Percentiles rank a stretch among this genome's conserved stretches.
phyloP scores from a whole-genome alignment of 176 grass and related monocot genomes.

The Triticum timopheevii region DNA sequence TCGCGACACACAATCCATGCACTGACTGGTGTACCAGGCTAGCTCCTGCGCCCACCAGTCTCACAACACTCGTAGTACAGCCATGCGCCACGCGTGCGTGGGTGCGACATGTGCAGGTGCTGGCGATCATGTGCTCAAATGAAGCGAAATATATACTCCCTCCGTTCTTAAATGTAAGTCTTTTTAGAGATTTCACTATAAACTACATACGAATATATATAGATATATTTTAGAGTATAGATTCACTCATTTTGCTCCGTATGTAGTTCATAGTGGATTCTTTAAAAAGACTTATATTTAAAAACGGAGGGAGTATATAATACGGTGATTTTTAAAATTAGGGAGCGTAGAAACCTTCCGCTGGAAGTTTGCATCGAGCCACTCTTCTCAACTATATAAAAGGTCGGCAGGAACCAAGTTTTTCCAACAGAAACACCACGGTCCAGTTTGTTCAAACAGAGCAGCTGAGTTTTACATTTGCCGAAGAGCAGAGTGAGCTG shows the following conservation, averaged over 20 bases:
- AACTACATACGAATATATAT: too few relatives aligned
- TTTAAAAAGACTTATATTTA: too few relatives aligned
- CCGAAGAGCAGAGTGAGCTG: not conserved
- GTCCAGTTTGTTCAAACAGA: too few relatives aligned
- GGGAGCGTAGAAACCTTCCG: not conserved
- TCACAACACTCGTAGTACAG: not conserved
- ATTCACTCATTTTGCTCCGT: too few relatives aligned
- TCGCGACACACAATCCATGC: accelerated
- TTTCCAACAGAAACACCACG: not conserved
- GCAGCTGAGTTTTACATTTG: not conserved
- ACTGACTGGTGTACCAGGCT: not conserved
- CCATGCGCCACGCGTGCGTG: not conserved
- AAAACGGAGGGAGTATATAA: too few relatives aligned
- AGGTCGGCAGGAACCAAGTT: not conserved
- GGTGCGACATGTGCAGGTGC: not conserved
- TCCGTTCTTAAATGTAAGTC: too few relatives aligned
- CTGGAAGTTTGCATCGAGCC: not conserved
- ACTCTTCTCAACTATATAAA: not conserved
- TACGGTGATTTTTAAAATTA: too few relatives aligned
- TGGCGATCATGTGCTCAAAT: not conserved
- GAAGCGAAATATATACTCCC: not conserved
- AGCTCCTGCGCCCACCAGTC: not conserved
- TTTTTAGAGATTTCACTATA: too few relatives aligned
- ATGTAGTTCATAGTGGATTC: too few relatives aligned
- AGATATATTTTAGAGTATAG: too few relatives aligned